These are phyloP conservation scores for Tricharina praecox DNA, from an alignment of 495 filamentous ascomycete species.

Conservation along the genomic window DNA sequence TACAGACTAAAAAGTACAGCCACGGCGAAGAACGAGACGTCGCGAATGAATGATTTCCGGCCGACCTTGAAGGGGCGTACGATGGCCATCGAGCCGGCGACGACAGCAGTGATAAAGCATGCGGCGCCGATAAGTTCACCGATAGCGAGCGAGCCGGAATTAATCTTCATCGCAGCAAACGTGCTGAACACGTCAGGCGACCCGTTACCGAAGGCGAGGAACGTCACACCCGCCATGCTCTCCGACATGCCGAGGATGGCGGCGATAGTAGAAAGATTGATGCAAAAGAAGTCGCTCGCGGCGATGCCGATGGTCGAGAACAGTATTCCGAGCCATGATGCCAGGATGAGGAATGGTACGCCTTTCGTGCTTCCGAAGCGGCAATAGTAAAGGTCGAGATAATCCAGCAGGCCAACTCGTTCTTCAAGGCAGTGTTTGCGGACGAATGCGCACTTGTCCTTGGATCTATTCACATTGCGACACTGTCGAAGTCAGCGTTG, in stretches of 20 bases:
- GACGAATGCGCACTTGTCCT: slow-evolving; percentile 77
- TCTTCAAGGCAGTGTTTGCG: slow-evolving; percentile 68
- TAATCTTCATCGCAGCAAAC: slow-evolving; percentile 91
- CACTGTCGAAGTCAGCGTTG: slow-evolving; percentile 37
- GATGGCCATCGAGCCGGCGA: slow-evolving; percentile 95
- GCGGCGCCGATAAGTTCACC: slow-evolving; percentile 93
- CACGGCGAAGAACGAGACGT: slow-evolving; percentile 83
- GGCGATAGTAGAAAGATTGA: slow-evolving; percentile 86
- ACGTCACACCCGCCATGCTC: slow-evolving; percentile 89
- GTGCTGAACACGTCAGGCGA: slow-evolving; percentile 98
- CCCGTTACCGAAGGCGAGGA: slow-evolving; percentile 96
- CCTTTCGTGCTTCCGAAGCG: slow-evolving; percentile 48
- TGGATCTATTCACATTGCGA: slow-evolving; percentile 55
- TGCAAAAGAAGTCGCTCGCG: slow-evolving; percentile 92
- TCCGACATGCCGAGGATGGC: slow-evolving; percentile 81
- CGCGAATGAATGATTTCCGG: slow-evolving; percentile 72
- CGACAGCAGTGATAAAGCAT: slow-evolving; percentile 89
- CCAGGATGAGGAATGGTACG: slow-evolving; percentile 58
- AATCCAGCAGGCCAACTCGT: slow-evolving; percentile 76
- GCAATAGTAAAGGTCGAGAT: slow-evolving; percentile 88
- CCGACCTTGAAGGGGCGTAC: slow-evolving; percentile 85
- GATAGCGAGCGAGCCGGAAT: slow-evolving; percentile 86
- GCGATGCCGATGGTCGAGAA: slow-evolving; percentile 98
- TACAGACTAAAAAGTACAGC: slow-evolving; percentile 77
- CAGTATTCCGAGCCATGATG: slow-evolving; percentile 71